Percentiles rank a stretch among this genome's conserved stretches.
These are phyloP conservation scores for Gossypium longicalyx DNA, from an alignment of 345 rosid genomes.

Conservation along the genomic window DNA sequence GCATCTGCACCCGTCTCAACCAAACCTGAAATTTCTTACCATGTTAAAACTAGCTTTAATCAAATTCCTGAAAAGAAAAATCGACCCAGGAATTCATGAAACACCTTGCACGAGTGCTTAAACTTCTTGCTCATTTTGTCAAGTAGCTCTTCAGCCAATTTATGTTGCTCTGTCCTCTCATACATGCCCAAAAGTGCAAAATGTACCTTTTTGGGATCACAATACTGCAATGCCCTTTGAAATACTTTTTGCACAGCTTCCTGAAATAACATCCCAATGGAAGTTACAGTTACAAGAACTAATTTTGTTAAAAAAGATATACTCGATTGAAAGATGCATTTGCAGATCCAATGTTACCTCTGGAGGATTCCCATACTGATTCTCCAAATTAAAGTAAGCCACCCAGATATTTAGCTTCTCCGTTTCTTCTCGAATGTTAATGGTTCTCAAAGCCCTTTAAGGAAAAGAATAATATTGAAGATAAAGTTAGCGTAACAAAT, in stretches of 20 bases:
- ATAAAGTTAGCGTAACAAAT: background rate
- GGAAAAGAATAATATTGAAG: background rate
- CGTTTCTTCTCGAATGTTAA: slow-evolving; percentile 79
- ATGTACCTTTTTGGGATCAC: slow-evolving; percentile 80
- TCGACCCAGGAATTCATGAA: background rate
- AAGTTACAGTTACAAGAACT: background rate
- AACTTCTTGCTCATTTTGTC: slow-evolving; percentile 79
- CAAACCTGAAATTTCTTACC: slow-evolving; percentile 49
- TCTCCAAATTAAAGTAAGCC: slow-evolving; percentile 94
- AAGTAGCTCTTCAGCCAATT: slow-evolving; percentile 70
- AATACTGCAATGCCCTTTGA: slow-evolving; percentile 81
- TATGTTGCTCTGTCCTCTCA: slow-evolving; percentile 73
- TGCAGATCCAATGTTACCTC: slow-evolving; percentile 45
- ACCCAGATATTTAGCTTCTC: slow-evolving; percentile 97
- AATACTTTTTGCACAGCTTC: slow-evolving; percentile 78
- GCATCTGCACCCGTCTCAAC: slow-evolving; percentile 61
- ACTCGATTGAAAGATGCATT: background rate
- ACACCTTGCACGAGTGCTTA: slow-evolving; percentile 92
- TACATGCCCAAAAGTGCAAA: slow-evolving; percentile 76
- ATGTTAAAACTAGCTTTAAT: background rate
- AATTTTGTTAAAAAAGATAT: background rate
- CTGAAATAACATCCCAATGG: slow-evolving; percentile 31
- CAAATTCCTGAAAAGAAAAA: background rate
- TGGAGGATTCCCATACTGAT: slow-evolving; percentile 85
- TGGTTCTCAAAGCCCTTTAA: slow-evolving; percentile 85